Evolutionary conservation across 345 rosid genomes (phyloP), one percentile per base, ranked within the genome.

Genomic region (Acer negundo): DNA sequence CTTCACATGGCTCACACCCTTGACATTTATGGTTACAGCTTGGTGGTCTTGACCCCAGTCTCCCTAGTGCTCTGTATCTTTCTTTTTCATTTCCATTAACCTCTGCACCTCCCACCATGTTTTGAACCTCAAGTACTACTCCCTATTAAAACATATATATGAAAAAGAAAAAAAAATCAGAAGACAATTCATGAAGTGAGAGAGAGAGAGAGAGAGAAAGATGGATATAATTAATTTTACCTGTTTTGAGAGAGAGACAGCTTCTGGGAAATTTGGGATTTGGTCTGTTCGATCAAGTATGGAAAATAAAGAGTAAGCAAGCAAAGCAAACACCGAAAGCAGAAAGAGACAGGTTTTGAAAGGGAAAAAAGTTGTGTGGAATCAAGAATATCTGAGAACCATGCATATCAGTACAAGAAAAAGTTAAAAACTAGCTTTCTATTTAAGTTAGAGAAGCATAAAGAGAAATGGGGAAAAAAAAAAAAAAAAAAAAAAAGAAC

Each of bases 11-110:
- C 5, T 22, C 9, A 66, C 85, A 84, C 0, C 79, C 79, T 67
- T 64, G 22, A 73, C 81, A 79, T 58, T 74, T 76, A 62, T 70
- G 71, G 40, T 17, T 46, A 69, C 83, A 79, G 70, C 22, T 81
- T 10, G 87, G 84, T 42, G 83, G 85, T 22, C 75, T 79, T n/a
- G 83, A 84, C 59, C 85, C 85, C 0, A 77, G 78, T 72, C 83
- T 79, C 23, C 87, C 74, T 12, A 63, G 46, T 11, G 77, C 80
- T 20, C 40, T 69, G 28, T 17, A 66, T 12, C 68, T 38, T 22
- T 62, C 58, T 28, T 62, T 49, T 38, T 78, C 80, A 16, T 44
- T 65, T 67, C 51, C 53, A 53, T 24, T 42, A 17, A 49, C 42
- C 47, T 15, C 49, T 40, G n/a, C 61, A 56, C 9, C 67, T 26